Evolutionary conservation across 768 basidiomycete genomes (phyloP).

Genomic region (Termitomyces eurrhizus): DNA sequence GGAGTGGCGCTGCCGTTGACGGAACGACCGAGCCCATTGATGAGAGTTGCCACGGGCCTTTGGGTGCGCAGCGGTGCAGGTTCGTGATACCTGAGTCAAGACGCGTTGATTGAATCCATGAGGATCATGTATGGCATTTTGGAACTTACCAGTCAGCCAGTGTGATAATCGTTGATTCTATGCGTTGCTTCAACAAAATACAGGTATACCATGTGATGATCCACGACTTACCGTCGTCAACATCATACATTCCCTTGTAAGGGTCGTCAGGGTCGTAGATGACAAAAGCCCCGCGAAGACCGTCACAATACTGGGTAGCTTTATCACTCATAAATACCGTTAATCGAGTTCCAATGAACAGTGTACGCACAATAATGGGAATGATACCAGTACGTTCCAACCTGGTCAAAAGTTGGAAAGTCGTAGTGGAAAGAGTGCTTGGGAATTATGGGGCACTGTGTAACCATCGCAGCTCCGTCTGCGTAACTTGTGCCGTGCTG

Average conservation of each 20-base stretch:
- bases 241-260: background rate
- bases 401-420: background rate
- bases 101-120: background rate
- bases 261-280: conserved; percentile 7
- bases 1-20: conserved; percentile 1
- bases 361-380: conserved; percentile 4
- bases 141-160: conserved; percentile 2
- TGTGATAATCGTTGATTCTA: conserved; percentile 8
- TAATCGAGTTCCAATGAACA: background rate
- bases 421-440: conserved; percentile 3
- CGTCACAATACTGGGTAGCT: conserved; percentile 7
- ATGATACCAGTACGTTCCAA: conserved; percentile 8
- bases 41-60: conserved; percentile 1
- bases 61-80: conserved; percentile 1
- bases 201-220: background rate
- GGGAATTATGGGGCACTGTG: conserved; percentile 7
- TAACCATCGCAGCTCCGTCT: conserved; percentile 3
- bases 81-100: conserved; percentile 5
- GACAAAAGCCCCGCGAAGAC: conserved; percentile 7
- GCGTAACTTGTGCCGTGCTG: conserved; percentile 5
- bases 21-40: conserved; percentile 6
- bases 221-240: background rate
- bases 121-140: too few species aligned
- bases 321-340: background rate
- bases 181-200: background rate